Evolutionary conservation across 169 alveolate species (phyloP).

Genomic region (Plasmodium inui): DNA sequence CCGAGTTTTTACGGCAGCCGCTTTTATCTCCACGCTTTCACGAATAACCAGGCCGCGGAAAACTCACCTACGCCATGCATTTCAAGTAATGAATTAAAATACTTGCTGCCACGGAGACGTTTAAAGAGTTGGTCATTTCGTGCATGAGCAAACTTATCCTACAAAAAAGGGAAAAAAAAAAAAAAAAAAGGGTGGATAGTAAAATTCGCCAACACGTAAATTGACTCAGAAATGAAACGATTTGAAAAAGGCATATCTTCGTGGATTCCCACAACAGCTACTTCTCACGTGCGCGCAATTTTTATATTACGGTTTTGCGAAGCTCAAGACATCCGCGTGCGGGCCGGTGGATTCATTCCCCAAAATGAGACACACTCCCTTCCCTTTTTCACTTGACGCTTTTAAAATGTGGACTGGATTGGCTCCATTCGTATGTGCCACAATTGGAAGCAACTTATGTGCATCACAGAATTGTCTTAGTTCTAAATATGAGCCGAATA

Average conservation of each 20-base stretch:
- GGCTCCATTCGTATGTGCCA: slow-evolving; percentile 83
- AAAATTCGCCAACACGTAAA: background rate
- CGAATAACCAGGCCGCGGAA: background rate
- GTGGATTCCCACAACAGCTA: background rate
- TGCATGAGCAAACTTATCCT: slow-evolving; percentile 85
- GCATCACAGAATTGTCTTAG: slow-evolving; percentile 78
- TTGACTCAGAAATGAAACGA: background rate
- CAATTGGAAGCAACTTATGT: slow-evolving; percentile 81
- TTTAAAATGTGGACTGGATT: slow-evolving; percentile 9
- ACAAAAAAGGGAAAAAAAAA: background rate
- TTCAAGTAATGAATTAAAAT: slow-evolving; percentile 82
- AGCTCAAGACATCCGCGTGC: slow-evolving; percentile 31
- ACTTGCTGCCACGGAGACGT: slow-evolving; percentile 86
- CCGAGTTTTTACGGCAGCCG: background rate
- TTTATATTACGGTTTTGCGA: slow-evolving; percentile 62
- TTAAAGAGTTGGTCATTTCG: slow-evolving; percentile 83
- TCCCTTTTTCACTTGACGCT: background rate
- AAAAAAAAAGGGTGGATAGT: background rate
- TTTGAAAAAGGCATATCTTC: background rate
- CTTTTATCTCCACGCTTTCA: background rate
- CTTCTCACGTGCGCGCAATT: background rate
- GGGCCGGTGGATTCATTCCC: slow-evolving; percentile 75
- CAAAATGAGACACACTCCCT: slow-evolving; percentile 68
- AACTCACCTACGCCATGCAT: background rate
- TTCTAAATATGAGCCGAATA: slow-evolving; percentile 75